Percentiles rank a stretch among this genome's conserved stretches.
Conservation (phyloP, 495 filamentous ascomycete species). For the Podospora appendiculata region DNA sequence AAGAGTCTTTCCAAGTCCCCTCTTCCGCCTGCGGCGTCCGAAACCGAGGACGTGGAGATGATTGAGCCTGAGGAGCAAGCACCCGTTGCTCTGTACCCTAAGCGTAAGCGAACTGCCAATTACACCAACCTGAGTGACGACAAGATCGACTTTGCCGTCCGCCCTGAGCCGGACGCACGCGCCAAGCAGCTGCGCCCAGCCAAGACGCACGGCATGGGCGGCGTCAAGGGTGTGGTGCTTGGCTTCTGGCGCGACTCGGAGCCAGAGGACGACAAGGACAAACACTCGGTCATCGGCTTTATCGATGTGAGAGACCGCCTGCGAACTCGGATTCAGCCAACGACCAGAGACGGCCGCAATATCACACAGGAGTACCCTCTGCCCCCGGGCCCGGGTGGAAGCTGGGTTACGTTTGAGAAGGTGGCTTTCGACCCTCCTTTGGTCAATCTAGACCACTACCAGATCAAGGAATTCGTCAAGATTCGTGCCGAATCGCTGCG, state of each 20-base stretch:
- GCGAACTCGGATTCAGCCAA: conserved; percentile 40
- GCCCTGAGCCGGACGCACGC: conserved; percentile 14
- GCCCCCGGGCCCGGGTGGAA: conserved; percentile 45
- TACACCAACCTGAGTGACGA: conserved; percentile 32
- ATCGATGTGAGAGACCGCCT: conserved; percentile 47
- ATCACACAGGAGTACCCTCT: conserved; percentile 32
- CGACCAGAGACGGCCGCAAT: conserved; percentile 27
- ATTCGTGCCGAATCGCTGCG: conserved; percentile 29
- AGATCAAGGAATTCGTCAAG: conserved; percentile 50
- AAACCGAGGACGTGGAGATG: conserved; percentile 29
- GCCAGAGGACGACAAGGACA: conserved; percentile 29
- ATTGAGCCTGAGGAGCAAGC: conserved; percentile 26
- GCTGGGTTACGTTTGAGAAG: conserved; percentile 48
- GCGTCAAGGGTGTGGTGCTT: conserved; percentile 36
- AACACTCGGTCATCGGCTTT: conserved; percentile 46
- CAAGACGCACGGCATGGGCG: conserved; percentile 21
- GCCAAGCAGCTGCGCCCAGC: conserved; percentile 9
- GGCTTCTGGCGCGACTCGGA: conserved; percentile 48
- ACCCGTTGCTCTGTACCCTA: conserved; percentile 23
- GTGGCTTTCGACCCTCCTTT: conserved; percentile 44
- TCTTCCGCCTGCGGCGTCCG: conserved; percentile 13
- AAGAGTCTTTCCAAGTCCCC: conserved; percentile 10
- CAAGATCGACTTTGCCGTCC: conserved; percentile 15
- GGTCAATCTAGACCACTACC: conserved; percentile 34
- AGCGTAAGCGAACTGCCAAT: conserved; percentile 41